A percentile compares a stretch with the other conserved stretches of the same genome.
phyloP scores from a whole-genome alignment of 2,329 filamentous ascomycete genomes.

The Pseudonectria foliicola region DNA sequence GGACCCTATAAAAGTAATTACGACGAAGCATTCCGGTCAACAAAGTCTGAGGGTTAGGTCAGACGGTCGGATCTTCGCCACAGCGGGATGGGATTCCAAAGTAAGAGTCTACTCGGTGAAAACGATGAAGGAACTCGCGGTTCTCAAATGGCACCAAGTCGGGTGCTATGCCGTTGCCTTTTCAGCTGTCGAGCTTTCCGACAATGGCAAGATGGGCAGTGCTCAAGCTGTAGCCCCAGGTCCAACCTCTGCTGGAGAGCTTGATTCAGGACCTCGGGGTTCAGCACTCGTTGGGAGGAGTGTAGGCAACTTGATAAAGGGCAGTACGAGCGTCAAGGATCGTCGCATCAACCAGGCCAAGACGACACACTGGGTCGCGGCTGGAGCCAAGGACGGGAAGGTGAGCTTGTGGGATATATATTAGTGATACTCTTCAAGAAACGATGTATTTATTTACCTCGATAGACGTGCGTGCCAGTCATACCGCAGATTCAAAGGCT shows the following conservation, averaged over 20 bases:
- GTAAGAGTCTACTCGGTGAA: conserved; percentile 75
- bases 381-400: conserved; percentile 90
- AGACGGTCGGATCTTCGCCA: conserved; percentile 78
- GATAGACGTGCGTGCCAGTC: no score
- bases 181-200: conserved; percentile 34
- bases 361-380: conserved; percentile 79
- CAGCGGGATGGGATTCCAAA: conserved; percentile 84
- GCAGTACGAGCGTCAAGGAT: conserved; percentile 44
- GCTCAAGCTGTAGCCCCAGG: neutral
- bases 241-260: neutral
- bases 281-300: neutral
- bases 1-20: conserved; percentile 51
- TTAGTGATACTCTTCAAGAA: no score
- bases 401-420: conserved; percentile 95
- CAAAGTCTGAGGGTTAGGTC: conserved; percentile 71
- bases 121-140: conserved; percentile 78
- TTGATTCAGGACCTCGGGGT: conserved; percentile 1
- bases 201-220: conserved; percentile 13
- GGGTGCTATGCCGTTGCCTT: conserved; percentile 81
- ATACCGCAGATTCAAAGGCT: no score
- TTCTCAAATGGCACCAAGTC: conserved; percentile 88
- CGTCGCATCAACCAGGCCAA: conserved; percentile 58
- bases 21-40: conserved; percentile 87
- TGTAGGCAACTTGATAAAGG: conserved; percentile 5
- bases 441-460: no score